A percentile compares a stretch with the other conserved stretches of the same genome.
Conservation (phyloP, 2,329 filamentous ascomycete genomes). For the Trichoderma hamatum region DNA sequence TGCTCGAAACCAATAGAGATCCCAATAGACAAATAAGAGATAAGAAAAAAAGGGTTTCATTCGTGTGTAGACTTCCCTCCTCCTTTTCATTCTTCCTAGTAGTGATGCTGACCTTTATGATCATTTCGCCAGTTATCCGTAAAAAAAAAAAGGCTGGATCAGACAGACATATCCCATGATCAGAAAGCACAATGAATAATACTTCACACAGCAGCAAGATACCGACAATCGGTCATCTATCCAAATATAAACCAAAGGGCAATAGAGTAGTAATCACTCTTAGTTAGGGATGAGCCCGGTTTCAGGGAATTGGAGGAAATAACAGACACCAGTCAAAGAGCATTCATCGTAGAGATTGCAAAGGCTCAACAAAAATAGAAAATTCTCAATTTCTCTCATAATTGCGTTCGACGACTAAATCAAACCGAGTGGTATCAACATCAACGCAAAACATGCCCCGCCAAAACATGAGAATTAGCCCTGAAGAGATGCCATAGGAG, state of each 20-base stretch:
- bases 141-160: background rate
- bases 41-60: background rate
- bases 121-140: background rate
- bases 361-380: background rate
- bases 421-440: conserved; percentile 29
- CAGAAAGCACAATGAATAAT: background rate
- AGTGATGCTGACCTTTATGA: background rate
- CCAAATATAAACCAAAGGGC: background rate
- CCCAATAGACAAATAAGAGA: too few relatives aligned
- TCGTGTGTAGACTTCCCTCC: background rate
- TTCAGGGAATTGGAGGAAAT: background rate
- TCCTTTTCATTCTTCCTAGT: background rate
- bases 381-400: conserved; percentile 22
- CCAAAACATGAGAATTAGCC: conserved; percentile 17
- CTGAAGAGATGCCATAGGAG: conserved; percentile 22
- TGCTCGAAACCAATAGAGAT: background rate
- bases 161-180: background rate
- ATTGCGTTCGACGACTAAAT: conserved; percentile 24
- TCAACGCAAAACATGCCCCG: conserved; percentile 18
- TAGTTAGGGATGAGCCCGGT: background rate
- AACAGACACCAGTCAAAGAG: background rate
- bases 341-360: background rate
- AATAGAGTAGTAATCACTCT: background rate
- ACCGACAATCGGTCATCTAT: background rate
- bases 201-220: background rate